Evolutionary conservation across 192 early-diverging fungal genomes (phyloP).

Genomic region (Coemansia sp.): DNA sequence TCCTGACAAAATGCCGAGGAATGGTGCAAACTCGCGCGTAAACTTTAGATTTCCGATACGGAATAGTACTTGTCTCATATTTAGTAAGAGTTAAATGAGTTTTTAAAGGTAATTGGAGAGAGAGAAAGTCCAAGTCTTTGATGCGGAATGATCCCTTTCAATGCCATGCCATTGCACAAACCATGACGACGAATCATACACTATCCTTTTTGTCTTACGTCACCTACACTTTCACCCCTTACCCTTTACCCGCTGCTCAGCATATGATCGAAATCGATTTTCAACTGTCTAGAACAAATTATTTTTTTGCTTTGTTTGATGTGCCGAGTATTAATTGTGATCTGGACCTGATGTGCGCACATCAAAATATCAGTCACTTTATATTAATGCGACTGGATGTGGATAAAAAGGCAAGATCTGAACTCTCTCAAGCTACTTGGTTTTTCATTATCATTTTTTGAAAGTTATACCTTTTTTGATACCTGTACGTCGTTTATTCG

Average conservation of each 20-base stretch:
- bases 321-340: background rate
- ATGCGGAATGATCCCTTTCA: background rate
- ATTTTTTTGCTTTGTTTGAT: background rate
- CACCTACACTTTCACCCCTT: background rate
- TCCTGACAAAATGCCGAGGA: conserved; percentile 9
- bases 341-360: background rate
- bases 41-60: conserved; percentile 23
- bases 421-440: background rate
- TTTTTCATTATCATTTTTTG: background rate
- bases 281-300: background rate
- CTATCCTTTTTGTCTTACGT: background rate
- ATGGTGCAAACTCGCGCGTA: conserved; percentile 15
- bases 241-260: background rate
- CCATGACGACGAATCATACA: background rate
- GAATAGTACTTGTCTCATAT: conserved; percentile 22
- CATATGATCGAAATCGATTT: background rate
- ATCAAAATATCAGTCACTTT: background rate
- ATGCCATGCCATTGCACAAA: background rate
- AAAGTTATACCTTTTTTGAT: background rate
- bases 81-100: background rate
- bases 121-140: background rate
- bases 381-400: background rate
- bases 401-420: background rate
- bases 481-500: background rate
- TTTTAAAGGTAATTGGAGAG: background rate